Evolutionary conservation across 2,329 filamentous ascomycete species (phyloP).

Genomic region (Lasiodiplodia hormozganensis): DNA sequence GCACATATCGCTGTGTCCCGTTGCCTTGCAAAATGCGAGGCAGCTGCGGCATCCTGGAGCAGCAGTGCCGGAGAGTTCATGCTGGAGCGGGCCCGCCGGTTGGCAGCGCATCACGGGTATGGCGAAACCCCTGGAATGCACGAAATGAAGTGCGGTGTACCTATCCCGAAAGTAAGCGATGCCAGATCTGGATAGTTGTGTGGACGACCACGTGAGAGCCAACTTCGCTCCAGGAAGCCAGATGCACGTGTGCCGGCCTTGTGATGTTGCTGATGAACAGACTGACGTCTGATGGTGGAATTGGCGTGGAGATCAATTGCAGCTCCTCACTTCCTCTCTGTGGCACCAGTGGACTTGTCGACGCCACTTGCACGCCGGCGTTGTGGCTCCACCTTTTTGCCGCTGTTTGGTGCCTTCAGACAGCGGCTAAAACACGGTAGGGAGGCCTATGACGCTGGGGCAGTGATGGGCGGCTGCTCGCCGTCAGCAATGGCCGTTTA

Average conservation of each 20-base stretch:
- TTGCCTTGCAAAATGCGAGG: constrained; percentile 19
- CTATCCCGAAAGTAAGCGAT: constrained; percentile 1
- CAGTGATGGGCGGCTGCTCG: constrained; percentile 3
- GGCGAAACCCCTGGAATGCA: constrained; percentile 18
- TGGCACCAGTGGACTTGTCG: constrained; percentile 6
- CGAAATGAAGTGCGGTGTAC: constrained; percentile 9
- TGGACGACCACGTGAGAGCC: background rate
- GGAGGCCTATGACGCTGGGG: constrained; percentile 12
- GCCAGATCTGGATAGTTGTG: background rate
- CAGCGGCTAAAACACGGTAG: constrained; percentile 16
- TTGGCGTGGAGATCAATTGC: constrained; percentile 10
- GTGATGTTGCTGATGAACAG: constrained; percentile 1
- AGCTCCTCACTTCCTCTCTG: constrained; percentile 24
- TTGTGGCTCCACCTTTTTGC: constrained; percentile 15
- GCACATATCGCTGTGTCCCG: constrained; percentile 16
- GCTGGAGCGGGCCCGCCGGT: constrained; percentile 2
- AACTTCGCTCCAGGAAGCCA: background rate
- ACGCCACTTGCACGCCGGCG: constrained; percentile 14
- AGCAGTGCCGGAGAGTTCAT: background rate
- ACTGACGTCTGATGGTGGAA: constrained; percentile 1
- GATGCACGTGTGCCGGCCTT: constrained; percentile 1
- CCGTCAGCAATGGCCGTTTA: constrained; percentile 1
- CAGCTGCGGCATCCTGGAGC: constrained; percentile 12
- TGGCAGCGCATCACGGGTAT: background rate
- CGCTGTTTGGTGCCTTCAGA: constrained; percentile 23